phyloP scores from a whole-genome alignment of 2,329 filamentous ascomycete species.

The Colletotrichum sublineola region DNA sequence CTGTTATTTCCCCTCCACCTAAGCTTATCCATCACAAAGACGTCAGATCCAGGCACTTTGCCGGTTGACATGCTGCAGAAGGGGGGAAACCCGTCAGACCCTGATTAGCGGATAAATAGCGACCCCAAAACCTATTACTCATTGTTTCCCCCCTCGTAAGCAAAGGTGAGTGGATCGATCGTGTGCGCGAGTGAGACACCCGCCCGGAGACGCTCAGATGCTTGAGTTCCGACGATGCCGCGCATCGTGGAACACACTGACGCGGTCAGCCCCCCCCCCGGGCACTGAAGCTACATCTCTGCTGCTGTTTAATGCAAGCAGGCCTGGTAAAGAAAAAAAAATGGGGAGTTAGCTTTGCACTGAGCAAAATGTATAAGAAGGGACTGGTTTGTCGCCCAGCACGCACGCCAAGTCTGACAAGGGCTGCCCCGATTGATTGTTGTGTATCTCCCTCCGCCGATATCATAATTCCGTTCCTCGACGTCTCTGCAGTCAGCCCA shows the following conservation, averaged over 20 bases:
- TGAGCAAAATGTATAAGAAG: conserved; percentile 7
- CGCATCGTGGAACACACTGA: conserved; percentile 1
- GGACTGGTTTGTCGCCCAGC: background rate
- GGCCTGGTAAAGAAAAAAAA: no score
- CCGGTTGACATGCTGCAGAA: background rate
- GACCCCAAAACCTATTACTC: no score
- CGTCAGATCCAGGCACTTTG: no score
- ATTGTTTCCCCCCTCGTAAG: background rate
- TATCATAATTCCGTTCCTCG: background rate
- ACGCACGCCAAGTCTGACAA: background rate
- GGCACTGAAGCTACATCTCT: background rate
- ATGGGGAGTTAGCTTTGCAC: background rate
- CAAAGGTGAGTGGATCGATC: background rate
- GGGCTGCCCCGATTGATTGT: background rate
- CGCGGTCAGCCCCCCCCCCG: background rate
- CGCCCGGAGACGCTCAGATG: conserved; percentile 19
- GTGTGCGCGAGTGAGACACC: background rate
- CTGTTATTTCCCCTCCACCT: background rate
- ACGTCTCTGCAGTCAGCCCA: conserved; percentile 6
- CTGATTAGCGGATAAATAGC: conserved; percentile 10
- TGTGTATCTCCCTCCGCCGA: background rate
- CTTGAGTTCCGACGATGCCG: conserved; percentile 5
- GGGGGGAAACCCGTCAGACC: background rate
- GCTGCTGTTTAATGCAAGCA: background rate
- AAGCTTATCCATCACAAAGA: background rate